phyloP scores from a whole-genome alignment of 495 filamentous ascomycete genomes.

The Podospora pseudocomata region DNA sequence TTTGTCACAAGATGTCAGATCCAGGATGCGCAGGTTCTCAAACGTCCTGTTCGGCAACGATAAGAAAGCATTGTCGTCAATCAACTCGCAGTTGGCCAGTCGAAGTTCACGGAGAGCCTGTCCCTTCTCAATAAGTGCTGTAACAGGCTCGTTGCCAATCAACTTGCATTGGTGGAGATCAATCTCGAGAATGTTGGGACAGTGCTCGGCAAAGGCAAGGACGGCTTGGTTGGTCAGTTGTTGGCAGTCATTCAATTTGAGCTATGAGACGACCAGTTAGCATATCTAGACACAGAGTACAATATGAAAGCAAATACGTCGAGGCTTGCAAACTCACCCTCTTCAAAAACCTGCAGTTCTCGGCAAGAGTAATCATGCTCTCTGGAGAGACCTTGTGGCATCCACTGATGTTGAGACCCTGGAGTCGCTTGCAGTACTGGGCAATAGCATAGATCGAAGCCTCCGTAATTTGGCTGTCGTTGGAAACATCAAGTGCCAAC shows the following conservation, averaged over 20 bases:
- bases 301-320: background rate
- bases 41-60: constrained; percentile 63
- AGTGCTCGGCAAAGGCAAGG: constrained; percentile 79
- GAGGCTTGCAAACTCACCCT: constrained; percentile 54
- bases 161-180: constrained; percentile 83
- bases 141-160: constrained; percentile 77
- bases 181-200: constrained; percentile 90
- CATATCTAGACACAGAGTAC: background rate
- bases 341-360: constrained; percentile 53
- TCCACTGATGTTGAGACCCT: constrained; percentile 88
- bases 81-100: constrained; percentile 74
- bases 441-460: constrained; percentile 76
- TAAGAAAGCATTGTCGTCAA: constrained; percentile 83
- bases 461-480: constrained; percentile 74
- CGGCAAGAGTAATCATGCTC: constrained; percentile 75
- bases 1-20: constrained; percentile 80
- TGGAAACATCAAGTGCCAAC: constrained; percentile 87
- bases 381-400: constrained; percentile 83
- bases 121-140: constrained; percentile 68
- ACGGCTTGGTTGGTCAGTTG: constrained; percentile 77
- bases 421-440: constrained; percentile 73
- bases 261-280: constrained; percentile 48
- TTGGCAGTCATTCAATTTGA: constrained; percentile 88
- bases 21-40: constrained; percentile 87
- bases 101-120: constrained; percentile 83